Conservation (phyloP, 495 filamentous ascomycete species). For the Penicillium ucsense region DNA sequence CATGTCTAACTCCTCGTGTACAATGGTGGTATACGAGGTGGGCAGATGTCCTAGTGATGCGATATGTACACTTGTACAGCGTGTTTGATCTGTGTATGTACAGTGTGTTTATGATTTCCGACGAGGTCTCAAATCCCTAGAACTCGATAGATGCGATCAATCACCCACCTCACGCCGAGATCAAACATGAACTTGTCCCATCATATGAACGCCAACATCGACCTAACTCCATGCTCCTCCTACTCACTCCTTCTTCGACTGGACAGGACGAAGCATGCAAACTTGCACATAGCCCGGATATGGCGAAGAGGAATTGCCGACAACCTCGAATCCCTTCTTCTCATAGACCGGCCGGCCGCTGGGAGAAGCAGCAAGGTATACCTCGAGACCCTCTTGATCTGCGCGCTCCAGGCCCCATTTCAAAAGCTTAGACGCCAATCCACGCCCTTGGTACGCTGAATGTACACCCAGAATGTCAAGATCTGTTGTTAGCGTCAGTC, state of each 20-base stretch:
- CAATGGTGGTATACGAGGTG: too few species aligned
- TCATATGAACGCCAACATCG: too few species aligned
- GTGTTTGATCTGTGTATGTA: too few species aligned
- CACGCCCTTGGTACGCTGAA: constrained; percentile 27
- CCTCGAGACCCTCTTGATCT: constrained; percentile 28
- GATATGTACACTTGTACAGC: too few species aligned
- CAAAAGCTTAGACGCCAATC: constrained; percentile 28
- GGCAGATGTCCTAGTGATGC: too few species aligned
- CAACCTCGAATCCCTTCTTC: constrained; percentile 21
- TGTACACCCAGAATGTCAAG: constrained; percentile 28
- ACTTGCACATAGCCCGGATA: constrained; percentile 12
- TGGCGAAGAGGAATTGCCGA: constrained; percentile 10
- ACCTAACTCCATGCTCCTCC: too few species aligned
- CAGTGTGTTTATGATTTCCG: too few species aligned
- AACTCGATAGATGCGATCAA: too few species aligned
- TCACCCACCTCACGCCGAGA: too few species aligned
- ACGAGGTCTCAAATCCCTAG: too few species aligned
- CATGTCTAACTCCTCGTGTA: too few species aligned
- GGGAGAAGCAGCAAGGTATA: constrained; percentile 25
- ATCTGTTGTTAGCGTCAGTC: constrained; percentile 11
- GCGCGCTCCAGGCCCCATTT: constrained; percentile 33
- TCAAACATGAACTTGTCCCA: too few species aligned
- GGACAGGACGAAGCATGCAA: constrained; percentile 13
- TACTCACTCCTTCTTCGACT: background rate
- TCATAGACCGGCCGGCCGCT: constrained; percentile 22